A percentile compares a stretch with the other conserved stretches of the same genome.
Evolutionary conservation across 257 asterid genomes (phyloP).

Genomic region (Anisodus tanguticus): DNA sequence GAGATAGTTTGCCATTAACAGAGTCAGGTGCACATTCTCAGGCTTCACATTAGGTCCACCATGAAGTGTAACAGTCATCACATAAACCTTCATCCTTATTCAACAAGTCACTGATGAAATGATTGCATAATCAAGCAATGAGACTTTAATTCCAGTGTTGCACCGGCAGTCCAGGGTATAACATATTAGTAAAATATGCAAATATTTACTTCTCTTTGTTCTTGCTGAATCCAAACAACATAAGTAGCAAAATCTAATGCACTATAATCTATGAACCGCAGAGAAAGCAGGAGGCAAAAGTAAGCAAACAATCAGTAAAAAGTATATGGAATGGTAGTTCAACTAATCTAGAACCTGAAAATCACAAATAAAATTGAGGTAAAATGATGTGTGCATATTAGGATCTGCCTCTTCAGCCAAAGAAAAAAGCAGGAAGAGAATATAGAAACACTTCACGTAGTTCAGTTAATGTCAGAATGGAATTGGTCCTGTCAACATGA

Average conservation of each 20-base stretch:
- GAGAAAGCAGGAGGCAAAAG: neutral
- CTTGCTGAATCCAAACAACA: neutral
- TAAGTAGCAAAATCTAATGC: neutral
- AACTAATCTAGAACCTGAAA: too few species aligned
- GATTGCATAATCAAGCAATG: conserved; percentile 21
- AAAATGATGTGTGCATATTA: neutral
- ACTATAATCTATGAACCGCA: neutral
- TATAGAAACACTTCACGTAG: neutral
- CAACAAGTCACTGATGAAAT: conserved; percentile 2
- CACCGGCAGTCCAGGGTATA: neutral
- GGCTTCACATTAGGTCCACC: conserved; percentile 53
- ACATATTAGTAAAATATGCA: neutral
- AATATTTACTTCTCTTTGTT: neutral
- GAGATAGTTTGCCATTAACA: conserved; percentile 42
- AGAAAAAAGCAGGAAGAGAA: neutral
- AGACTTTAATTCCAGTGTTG: neutral
- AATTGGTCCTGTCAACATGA: neutral
- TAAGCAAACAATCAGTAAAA: neutral
- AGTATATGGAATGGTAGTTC: too few species aligned
- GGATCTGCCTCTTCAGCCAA: neutral
- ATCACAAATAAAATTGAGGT: neutral
- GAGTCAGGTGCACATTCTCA: conserved; percentile 56
- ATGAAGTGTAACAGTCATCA: conserved; percentile 6
- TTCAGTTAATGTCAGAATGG: neutral
- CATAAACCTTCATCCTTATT: neutral